Percentiles rank a stretch among this genome's conserved stretches.
These are phyloP conservation scores for Trypanosoma avium DNA, from an alignment of 208 protist species.

Conservation along the genomic window DNA sequence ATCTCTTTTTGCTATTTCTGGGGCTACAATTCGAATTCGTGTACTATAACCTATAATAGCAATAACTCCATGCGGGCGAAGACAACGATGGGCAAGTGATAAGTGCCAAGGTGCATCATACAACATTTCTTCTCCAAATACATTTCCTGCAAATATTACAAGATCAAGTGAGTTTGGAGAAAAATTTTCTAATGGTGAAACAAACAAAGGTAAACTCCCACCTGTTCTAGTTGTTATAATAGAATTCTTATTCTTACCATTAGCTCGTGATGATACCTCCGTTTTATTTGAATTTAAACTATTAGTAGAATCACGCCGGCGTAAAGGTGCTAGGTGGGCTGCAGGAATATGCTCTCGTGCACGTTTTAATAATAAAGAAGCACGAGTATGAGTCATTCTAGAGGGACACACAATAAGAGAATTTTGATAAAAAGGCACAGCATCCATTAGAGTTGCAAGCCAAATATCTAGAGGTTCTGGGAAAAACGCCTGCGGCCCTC, in stretches of 20 bases:
- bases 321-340: constrained; percentile 36
- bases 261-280: not conserved
- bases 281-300: not conserved
- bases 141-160: constrained; percentile 70
- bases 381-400: constrained; percentile 25
- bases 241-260: not conserved
- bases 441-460: constrained; percentile 63
- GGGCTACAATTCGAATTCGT: constrained; percentile 37
- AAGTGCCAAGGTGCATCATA: constrained; percentile 79
- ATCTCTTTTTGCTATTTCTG: constrained; percentile 45
- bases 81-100: constrained; percentile 61
- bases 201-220: constrained; percentile 21
- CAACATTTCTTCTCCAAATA: constrained; percentile 76
- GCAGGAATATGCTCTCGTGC: constrained; percentile 50
- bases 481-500: constrained; percentile 36
- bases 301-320: not conserved
- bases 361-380: constrained; percentile 33
- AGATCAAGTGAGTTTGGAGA: constrained; percentile 57
- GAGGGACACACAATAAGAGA: constrained; percentile 65
- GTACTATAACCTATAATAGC: constrained; percentile 53
- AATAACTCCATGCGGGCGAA: constrained; percentile 76
- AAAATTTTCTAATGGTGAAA: constrained; percentile 41
- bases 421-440: constrained; percentile 78
- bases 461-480: constrained; percentile 73
- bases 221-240: not conserved